phyloP scores from a whole-genome alignment of 1,139 yeast species.

The Insectozyma bohioensis region DNA sequence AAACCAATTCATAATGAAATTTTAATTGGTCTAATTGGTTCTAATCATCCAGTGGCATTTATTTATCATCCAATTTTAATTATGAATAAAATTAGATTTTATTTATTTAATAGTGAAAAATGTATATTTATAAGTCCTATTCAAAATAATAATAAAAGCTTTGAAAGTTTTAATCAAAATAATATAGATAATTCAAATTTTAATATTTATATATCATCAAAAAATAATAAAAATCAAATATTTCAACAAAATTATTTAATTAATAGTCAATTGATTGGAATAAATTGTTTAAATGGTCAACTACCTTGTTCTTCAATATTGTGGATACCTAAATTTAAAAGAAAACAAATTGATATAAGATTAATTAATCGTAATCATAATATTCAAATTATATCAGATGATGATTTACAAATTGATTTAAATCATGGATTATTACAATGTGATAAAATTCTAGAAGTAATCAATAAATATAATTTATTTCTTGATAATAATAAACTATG shows the following conservation, averaged over 20 bases:
- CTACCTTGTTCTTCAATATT: conserved; percentile 1
- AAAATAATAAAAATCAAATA: background rate
- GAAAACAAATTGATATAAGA: background rate
- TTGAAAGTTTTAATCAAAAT: background rate
- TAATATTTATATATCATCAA: background rate
- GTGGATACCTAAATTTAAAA: conserved; percentile 1
- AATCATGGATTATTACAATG: conserved; percentile 1
- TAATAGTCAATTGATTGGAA: background rate
- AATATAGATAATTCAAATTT: background rate
- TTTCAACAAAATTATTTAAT: background rate
- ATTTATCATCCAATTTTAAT: conserved; percentile 18
- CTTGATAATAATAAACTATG: too few species aligned
- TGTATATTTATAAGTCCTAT: conserved; percentile 7
- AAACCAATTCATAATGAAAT: conserved; percentile 1
- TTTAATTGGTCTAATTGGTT: background rate
- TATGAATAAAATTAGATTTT: conserved; percentile 10
- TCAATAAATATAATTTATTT: background rate
- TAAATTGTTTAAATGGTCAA: conserved; percentile 1
- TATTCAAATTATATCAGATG: conserved; percentile 1
- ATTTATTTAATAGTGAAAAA: conserved; percentile 9
- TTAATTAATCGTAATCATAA: background rate
- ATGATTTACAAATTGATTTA: conserved; percentile 1
- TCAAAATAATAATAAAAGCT: conserved; percentile 1
- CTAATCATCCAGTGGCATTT: conserved; percentile 11
- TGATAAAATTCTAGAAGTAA: conserved; percentile 1